Percentiles rank a stretch among this genome's conserved stretches.
These are phyloP conservation scores for Primulina tabacum DNA, from an alignment of 257 asterid genomes.

Conservation along the genomic window DNA sequence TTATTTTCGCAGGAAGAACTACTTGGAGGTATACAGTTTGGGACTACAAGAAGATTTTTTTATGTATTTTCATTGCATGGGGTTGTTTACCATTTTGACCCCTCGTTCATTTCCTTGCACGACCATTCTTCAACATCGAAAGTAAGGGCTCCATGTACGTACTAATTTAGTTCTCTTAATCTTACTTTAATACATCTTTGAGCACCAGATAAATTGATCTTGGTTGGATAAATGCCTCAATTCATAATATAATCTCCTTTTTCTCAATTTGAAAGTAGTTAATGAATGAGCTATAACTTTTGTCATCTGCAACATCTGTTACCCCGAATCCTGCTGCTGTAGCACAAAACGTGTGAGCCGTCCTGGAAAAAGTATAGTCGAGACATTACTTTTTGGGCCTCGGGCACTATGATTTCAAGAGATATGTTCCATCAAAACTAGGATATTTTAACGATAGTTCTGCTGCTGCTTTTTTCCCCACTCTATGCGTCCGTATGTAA, in stretches of 20 bases:
- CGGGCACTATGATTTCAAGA: slow-evolving; percentile 8
- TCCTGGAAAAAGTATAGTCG: background rate
- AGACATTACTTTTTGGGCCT: slow-evolving; percentile 13
- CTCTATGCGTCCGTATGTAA: background rate
- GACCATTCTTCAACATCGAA: background rate
- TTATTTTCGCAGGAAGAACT: slow-evolving; percentile 72
- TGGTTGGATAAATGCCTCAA: background rate
- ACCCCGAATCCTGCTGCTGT: background rate
- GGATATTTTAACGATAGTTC: background rate
- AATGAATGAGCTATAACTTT: slow-evolving; percentile 1
- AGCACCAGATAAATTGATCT: background rate
- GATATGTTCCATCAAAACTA: background rate
- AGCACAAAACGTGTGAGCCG: background rate
- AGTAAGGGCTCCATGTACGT: background rate
- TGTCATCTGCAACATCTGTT: background rate
- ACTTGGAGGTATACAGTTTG: slow-evolving; percentile 64
- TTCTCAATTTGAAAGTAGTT: background rate
- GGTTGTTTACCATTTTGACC: background rate
- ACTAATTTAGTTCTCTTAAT: background rate
- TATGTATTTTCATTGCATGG: slow-evolving; percentile 13
- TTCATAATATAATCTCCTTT: background rate
- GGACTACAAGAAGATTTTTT: slow-evolving; percentile 8
- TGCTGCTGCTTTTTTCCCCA: background rate
- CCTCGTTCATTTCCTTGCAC: slow-evolving; percentile 5
- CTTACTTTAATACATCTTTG: background rate